Conservation (phyloP, 768 basidiomycete genomes). For the Suillus ampliporus region DNA sequence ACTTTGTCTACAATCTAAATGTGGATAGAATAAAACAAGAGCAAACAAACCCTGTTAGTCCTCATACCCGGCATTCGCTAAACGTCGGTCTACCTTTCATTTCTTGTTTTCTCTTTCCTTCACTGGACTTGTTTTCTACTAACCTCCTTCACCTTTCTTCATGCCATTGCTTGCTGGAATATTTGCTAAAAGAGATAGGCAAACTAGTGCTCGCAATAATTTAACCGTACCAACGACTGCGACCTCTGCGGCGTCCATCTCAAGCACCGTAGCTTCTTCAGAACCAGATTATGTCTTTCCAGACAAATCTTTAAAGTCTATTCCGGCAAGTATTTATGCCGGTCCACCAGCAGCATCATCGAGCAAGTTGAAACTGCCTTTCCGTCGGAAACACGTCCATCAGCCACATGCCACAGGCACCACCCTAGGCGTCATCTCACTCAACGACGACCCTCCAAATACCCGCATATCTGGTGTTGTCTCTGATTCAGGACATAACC, state of each 20-base stretch:
- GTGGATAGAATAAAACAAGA: not conserved
- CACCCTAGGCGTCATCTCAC: conserved; percentile 18
- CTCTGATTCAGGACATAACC: conserved; percentile 50
- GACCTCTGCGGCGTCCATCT: conserved; percentile 20
- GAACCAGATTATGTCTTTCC: conserved; percentile 41
- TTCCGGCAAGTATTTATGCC: conserved; percentile 25
- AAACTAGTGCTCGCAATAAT: conserved; percentile 11
- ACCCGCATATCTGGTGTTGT: conserved; percentile 42
- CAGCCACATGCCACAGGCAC: conserved; percentile 17
- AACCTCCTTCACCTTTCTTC: conserved; percentile 12
- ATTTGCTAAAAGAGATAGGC: conserved; percentile 32
- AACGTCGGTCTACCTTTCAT: conserved; percentile 19
- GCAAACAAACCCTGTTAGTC: conserved; percentile 4
- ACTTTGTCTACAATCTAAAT: not conserved
- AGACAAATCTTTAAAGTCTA: conserved; percentile 22
- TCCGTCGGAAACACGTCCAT: conserved; percentile 43
- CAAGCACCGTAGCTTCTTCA: conserved; percentile 25
- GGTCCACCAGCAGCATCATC: conserved; percentile 39
- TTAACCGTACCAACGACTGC: conserved; percentile 9
- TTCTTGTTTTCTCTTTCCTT: conserved; percentile 18
- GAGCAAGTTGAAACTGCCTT: conserved; percentile 51
- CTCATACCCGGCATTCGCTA: conserved; percentile 2
- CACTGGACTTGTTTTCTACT: conserved; percentile 14
- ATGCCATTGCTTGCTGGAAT: conserved; percentile 38
- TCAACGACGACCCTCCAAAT: conserved; percentile 35